Evolutionary conservation across 495 filamentous ascomycete genomes (phyloP).

Genomic region (Tuber borchii): DNA sequence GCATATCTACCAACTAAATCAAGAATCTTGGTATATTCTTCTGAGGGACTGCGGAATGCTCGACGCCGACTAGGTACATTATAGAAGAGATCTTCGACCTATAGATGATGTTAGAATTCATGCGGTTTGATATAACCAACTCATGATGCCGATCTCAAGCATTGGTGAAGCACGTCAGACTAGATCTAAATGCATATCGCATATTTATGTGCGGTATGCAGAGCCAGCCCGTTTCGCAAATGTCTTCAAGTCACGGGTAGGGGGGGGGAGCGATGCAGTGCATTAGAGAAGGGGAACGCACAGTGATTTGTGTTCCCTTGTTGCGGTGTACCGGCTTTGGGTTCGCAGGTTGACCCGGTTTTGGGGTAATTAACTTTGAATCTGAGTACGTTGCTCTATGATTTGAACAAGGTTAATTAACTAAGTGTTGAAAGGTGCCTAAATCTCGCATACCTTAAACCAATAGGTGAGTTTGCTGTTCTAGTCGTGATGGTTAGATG

Average conservation of each 20-base stretch:
- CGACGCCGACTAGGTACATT: slow-evolving; percentile 82
- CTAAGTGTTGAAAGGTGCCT: neutral
- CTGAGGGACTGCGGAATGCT: slow-evolving; percentile 84
- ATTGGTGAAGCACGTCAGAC: slow-evolving; percentile 17
- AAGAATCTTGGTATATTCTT: slow-evolving; percentile 97
- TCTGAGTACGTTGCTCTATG: slow-evolving; percentile 68
- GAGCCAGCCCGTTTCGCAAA: slow-evolving; percentile 2
- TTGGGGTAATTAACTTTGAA: slow-evolving; percentile 75
- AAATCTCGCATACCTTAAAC: slow-evolving; percentile 54
- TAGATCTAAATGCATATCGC: slow-evolving; percentile 2
- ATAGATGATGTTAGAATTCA: slow-evolving; percentile 11
- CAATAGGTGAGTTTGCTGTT: slow-evolving; percentile 80
- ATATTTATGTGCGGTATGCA: slow-evolving; percentile 2
- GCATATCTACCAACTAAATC: slow-evolving; percentile 92
- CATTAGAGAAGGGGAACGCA: slow-evolving; percentile 41
- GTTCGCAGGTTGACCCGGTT: slow-evolving; percentile 84
- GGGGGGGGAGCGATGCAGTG: neutral
- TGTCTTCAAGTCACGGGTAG: slow-evolving; percentile 3
- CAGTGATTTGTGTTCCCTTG: slow-evolving; percentile 93
- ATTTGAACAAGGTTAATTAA: slow-evolving; percentile 12
- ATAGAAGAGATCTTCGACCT: slow-evolving; percentile 96
- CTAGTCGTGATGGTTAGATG: slow-evolving; percentile 93
- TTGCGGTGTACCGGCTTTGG: slow-evolving; percentile 84
- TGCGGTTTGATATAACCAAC: neutral
- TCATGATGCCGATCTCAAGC: slow-evolving; percentile 1